Conservation (phyloP, 192 early-diverging fungal genomes). For the Diversispora eburnea region DNA sequence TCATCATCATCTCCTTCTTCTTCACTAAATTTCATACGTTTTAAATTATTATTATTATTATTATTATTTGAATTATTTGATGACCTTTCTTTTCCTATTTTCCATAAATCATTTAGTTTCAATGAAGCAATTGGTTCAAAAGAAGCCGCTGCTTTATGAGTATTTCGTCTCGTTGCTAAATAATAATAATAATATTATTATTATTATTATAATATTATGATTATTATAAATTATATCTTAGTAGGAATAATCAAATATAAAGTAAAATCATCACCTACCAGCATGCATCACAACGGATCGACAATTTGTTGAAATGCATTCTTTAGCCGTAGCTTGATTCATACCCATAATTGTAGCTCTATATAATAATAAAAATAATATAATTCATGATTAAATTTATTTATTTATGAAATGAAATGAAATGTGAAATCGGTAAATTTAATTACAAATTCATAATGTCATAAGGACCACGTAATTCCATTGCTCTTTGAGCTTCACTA, state of each 20-base stretch:
- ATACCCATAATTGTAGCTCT: conserved; percentile 62
- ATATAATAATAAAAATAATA: not conserved
- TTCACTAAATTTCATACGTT: not conserved
- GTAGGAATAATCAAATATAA: not conserved
- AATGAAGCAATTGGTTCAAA: conserved; percentile 40
- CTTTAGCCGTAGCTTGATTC: conserved; percentile 52
- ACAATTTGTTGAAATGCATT: conserved; percentile 52
- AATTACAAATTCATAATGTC: conserved; percentile 80
- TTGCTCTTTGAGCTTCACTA: conserved; percentile 61
- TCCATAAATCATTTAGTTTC: conserved; percentile 43
- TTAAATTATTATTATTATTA: not conserved
- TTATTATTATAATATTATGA: too few relatives aligned
- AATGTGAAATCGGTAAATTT: too few relatives aligned
- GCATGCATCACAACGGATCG: conserved; percentile 55
- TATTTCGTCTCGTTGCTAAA: conserved; percentile 51
- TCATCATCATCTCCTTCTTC: not conserved
- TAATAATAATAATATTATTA: not conserved
- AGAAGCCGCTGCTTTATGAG: conserved; percentile 43
- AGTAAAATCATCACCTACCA: conserved; percentile 31
- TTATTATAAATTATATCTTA: not conserved
- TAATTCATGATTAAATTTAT: not conserved
- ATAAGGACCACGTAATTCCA: conserved; percentile 71
- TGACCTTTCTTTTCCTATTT: conserved; percentile 28
- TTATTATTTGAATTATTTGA: not conserved
- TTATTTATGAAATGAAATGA: not conserved